Evolutionary conservation across 805 yeast species (phyloP).

Genomic region (Komagataella kurtzmanii): DNA sequence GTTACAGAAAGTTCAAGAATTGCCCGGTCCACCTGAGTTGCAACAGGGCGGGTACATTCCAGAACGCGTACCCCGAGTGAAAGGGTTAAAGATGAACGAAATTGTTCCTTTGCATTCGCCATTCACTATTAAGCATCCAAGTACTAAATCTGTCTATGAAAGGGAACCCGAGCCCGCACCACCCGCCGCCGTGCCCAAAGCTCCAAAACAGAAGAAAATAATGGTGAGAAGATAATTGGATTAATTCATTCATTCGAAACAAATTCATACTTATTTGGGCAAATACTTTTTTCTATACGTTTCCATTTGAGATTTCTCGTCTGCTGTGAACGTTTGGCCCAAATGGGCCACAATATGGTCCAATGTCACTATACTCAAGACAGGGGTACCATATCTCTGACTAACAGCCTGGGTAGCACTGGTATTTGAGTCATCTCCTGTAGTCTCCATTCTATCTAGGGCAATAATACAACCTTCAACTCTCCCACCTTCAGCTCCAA

Average conservation of each 20-base stretch:
- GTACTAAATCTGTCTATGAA: slow-evolving; percentile 57
- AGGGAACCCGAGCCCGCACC: slow-evolving; percentile 31
- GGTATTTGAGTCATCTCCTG: slow-evolving; percentile 37
- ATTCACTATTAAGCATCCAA: slow-evolving; percentile 72
- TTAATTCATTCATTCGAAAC: not conserved
- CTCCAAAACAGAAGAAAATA: slow-evolving; percentile 45
- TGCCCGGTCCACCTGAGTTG: slow-evolving; percentile 55
- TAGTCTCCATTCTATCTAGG: slow-evolving; percentile 90
- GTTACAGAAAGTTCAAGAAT: slow-evolving; percentile 42
- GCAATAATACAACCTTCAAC: slow-evolving; percentile 84
- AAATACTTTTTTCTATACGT: slow-evolving; percentile 41
- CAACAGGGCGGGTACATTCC: slow-evolving; percentile 34
- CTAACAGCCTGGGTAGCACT: slow-evolving; percentile 80
- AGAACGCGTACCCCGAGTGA: slow-evolving; percentile 58
- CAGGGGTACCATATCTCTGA: slow-evolving; percentile 66
- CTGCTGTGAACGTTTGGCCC: slow-evolving; percentile 35
- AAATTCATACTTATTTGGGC: slow-evolving; percentile 14
- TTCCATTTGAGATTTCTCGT: slow-evolving; percentile 42
- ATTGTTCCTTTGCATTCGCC: slow-evolving; percentile 83
- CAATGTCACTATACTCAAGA: slow-evolving; percentile 65
- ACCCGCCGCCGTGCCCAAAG: slow-evolving; percentile 18
- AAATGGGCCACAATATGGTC: slow-evolving; percentile 60
- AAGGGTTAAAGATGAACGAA: slow-evolving; percentile 74
- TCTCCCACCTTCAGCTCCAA: slow-evolving; percentile 51
- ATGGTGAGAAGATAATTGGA: slow-evolving; percentile 10